Evolutionary conservation across 2,329 filamentous ascomycete genomes (phyloP).

Genomic region (Aschersonia sp.): DNA sequence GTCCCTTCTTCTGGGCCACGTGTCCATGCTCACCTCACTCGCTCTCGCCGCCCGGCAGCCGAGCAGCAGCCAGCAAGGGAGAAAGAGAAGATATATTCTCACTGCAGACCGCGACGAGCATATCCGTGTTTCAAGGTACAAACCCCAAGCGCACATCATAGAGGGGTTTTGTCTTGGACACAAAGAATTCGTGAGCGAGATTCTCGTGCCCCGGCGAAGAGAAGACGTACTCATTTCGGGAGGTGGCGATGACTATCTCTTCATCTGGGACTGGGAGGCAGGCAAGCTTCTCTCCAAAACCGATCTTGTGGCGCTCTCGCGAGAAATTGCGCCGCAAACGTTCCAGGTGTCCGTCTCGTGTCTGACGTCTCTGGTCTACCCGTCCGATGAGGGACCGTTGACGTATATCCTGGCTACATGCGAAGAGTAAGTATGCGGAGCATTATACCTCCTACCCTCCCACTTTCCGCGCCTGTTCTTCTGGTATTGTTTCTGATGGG

Average conservation of each 20-base stretch:
- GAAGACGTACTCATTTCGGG: constrained; percentile 64
- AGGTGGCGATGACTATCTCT: constrained; percentile 67
- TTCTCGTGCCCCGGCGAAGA: constrained; percentile 46
- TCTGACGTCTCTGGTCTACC: constrained; percentile 20
- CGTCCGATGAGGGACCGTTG: constrained; percentile 12
- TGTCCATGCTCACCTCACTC: constrained; percentile 82
- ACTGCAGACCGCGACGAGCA: constrained; percentile 51
- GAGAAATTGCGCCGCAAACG: constrained; percentile 18
- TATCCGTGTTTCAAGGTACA: constrained; percentile 71
- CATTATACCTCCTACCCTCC: too few relatives aligned
- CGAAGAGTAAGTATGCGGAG: constrained; percentile 34
- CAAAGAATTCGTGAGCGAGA: constrained; percentile 63
- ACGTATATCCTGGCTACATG: constrained; percentile 33
- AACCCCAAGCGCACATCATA: constrained; percentile 75
- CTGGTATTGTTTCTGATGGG: not conserved
- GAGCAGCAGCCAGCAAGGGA: constrained; percentile 11
- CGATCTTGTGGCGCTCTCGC: constrained; percentile 31
- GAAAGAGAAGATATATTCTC: constrained; percentile 32
- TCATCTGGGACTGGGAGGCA: constrained; percentile 68
- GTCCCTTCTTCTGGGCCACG: constrained; percentile 74
- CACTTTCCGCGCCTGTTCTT: not conserved
- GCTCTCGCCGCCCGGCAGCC: constrained; percentile 24
- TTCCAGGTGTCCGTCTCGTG: constrained; percentile 32
- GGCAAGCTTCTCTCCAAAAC: constrained; percentile 38
- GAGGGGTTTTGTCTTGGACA: constrained; percentile 85